These are phyloP conservation scores for Aureobasidium sp. DNA, from an alignment of 2,329 filamentous ascomycete genomes.

Conservation along the genomic window DNA sequence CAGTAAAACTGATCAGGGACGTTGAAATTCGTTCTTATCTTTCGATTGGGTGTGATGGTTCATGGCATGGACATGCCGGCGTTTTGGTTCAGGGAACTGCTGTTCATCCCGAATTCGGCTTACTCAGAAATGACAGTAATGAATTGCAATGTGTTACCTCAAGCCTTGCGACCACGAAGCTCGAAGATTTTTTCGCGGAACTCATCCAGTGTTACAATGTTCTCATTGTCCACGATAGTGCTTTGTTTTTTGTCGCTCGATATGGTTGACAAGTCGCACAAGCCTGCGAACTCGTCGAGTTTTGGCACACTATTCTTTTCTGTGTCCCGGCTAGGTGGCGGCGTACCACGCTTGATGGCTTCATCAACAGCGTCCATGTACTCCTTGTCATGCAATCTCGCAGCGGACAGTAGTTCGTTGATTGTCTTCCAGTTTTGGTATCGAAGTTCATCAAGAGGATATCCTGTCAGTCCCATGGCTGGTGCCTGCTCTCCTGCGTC, in stretches of 20 bases:
- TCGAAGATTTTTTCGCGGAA: not conserved
- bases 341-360: slow-evolving; percentile 22
- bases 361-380: slow-evolving; percentile 24
- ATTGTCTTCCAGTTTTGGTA: slow-evolving; percentile 46
- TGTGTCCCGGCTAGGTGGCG: slow-evolving; percentile 19
- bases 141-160: not conserved
- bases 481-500: not conserved
- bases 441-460: slow-evolving; percentile 39
- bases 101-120: not conserved
- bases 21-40: not conserved
- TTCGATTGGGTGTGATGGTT: not conserved
- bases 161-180: slow-evolving; percentile 8
- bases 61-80: not conserved
- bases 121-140: slow-evolving; percentile 4
- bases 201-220: not conserved
- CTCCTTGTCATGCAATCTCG: slow-evolving; percentile 24
- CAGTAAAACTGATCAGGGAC: not conserved
- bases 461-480: slow-evolving; percentile 31
- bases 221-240: not conserved
- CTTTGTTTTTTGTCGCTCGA: not conserved
- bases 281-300: not conserved
- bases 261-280: not conserved
- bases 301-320: not conserved
- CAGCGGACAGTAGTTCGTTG: slow-evolving; percentile 37
- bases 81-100: not conserved